Evolutionary conservation across 1,139 yeast species (phyloP).

Genomic region (Geotrichum citri-aurantii): DNA sequence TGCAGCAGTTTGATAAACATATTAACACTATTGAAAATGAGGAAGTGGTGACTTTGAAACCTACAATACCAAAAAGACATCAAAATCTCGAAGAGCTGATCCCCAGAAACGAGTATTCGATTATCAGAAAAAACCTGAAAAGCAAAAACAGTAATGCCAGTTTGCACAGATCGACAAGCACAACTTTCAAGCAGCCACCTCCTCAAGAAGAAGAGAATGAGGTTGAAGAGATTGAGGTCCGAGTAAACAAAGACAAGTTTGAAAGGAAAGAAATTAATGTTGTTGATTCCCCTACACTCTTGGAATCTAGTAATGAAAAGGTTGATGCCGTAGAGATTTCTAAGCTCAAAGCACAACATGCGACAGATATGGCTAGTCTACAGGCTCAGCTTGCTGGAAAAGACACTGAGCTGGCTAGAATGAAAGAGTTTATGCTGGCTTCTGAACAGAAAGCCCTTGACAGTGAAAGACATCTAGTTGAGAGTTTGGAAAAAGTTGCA

Average conservation of each 20-base stretch:
- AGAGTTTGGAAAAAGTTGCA: constrained; percentile 52
- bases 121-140: not conserved
- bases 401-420: constrained; percentile 26
- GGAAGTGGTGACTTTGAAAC: not conserved
- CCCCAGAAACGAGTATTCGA: not conserved
- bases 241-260: not conserved
- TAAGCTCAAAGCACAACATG: constrained; percentile 19
- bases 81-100: not conserved
- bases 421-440: constrained; percentile 23
- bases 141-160: not conserved
- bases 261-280: not conserved
- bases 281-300: not conserved
- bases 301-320: not conserved
- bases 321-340: not conserved
- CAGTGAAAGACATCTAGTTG: constrained; percentile 39
- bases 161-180: not conserved
- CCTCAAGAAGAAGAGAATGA: not conserved
- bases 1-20: not conserved
- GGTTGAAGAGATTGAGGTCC: not conserved
- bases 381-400: constrained; percentile 28
- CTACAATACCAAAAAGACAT: not conserved
- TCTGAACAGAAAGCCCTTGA: constrained; percentile 33
- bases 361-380: constrained; percentile 26
- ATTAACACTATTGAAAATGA: not conserved
- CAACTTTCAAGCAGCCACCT: not conserved